Evolutionary conservation across 2,329 filamentous ascomycete genomes (phyloP).

Genomic region (Dactylellina sp.): DNA sequence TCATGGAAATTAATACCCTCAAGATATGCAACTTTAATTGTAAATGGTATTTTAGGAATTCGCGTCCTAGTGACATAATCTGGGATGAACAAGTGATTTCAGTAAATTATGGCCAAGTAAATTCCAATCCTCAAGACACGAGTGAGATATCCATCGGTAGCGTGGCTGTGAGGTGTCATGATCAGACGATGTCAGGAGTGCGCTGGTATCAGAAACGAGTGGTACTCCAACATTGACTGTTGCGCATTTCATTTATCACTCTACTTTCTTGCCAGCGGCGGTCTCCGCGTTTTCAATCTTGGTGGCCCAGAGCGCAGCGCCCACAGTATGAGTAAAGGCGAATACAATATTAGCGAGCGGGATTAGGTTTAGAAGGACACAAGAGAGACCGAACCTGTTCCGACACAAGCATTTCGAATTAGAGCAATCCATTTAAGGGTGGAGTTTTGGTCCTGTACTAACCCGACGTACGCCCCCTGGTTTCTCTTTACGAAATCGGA

Average conservation of each 20-base stretch:
- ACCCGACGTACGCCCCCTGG: slow-evolving; percentile 83
- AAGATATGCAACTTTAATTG: no score
- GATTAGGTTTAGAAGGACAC: slow-evolving; percentile 84
- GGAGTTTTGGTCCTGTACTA: slow-evolving; percentile 4
- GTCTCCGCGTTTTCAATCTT: slow-evolving; percentile 74
- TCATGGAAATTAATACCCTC: no score
- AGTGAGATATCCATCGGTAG: no score
- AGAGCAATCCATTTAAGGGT: background rate
- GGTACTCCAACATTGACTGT: no score
- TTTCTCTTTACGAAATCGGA: slow-evolving; percentile 77
- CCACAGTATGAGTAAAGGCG: slow-evolving; percentile 90
- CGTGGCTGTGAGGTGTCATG: no score
- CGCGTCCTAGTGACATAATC: no score
- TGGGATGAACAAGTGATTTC: no score
- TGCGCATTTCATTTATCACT: background rate
- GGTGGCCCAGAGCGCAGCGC: slow-evolving; percentile 92
- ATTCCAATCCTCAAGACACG: no score
- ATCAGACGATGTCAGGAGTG: no score
- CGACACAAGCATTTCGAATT: slow-evolving; percentile 56
- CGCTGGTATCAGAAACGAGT: no score
- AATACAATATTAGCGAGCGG: slow-evolving; percentile 86
- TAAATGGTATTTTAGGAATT: no score
- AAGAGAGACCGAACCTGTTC: slow-evolving; percentile 76
- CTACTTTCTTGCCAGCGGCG: slow-evolving; percentile 8
- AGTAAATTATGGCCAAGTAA: no score